phyloP scores from a whole-genome alignment of 768 basidiomycete species.

The Amylocystis lapponica region DNA sequence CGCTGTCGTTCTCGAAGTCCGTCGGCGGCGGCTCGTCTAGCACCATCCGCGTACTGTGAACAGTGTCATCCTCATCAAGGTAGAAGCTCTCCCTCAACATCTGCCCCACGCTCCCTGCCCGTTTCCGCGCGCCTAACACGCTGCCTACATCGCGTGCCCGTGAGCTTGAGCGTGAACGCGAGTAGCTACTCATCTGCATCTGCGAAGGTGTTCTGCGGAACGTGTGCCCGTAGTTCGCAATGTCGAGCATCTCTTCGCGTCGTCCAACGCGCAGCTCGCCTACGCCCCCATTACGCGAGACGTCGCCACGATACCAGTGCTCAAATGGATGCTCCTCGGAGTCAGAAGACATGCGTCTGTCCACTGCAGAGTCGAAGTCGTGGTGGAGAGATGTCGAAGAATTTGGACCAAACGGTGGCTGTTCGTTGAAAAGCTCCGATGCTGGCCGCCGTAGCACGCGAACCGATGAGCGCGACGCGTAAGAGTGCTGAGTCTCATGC shows the following conservation, averaged over 20 bases:
- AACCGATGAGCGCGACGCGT: conserved; percentile 22
- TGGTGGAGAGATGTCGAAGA: conserved; percentile 37
- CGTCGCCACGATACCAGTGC: conserved; percentile 88
- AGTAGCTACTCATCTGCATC: conserved; percentile 8
- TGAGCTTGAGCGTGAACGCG: conserved; percentile 22
- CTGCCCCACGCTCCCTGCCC: conserved; percentile 60
- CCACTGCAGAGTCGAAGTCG: conserved; percentile 22
- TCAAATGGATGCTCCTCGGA: conserved; percentile 82
- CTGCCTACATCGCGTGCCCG: conserved; percentile 18
- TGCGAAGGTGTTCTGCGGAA: conserved; percentile 28
- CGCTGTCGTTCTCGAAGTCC: conserved; percentile 54
- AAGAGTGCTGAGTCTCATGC: conserved; percentile 21
- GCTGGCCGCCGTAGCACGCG: conserved; percentile 29
- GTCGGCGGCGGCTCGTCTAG: conserved; percentile 73
- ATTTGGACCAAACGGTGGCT: conserved; percentile 50
- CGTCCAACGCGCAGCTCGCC: conserved; percentile 73
- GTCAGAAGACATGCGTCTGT: conserved; percentile 54
- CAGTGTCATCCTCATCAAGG: conserved; percentile 53
- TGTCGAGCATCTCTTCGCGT: conserved; percentile 81
- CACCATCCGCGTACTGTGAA: conserved; percentile 45
- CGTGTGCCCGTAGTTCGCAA: conserved; percentile 77
- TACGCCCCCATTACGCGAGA: conserved; percentile 83
- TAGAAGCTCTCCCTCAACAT: conserved; percentile 57
- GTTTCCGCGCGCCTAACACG: conserved; percentile 33
- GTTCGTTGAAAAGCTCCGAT: conserved; percentile 56